These are phyloP conservation scores for Fistulinella cinereoalba DNA, from an alignment of 1,284 basidiomycete genomes.

Conservation along the genomic window DNA sequence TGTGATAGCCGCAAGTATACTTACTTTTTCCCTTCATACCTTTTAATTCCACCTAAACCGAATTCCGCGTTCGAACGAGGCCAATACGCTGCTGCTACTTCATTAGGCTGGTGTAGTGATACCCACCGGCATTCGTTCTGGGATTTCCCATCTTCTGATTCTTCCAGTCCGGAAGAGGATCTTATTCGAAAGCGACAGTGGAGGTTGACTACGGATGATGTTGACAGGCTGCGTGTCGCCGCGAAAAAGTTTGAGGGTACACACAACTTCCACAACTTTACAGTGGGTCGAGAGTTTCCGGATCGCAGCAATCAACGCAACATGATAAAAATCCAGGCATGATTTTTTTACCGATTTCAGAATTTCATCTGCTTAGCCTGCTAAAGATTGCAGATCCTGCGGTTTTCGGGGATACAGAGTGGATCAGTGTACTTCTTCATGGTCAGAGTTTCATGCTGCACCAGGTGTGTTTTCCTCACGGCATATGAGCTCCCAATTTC, in stretches of 20 bases:
- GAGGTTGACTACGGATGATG: constrained; percentile 54
- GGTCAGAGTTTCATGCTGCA: constrained; percentile 99
- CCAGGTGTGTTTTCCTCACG: constrained; percentile 53
- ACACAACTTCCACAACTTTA: constrained; percentile 98
- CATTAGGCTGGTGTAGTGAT: constrained; percentile 1
- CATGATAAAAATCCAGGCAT: constrained; percentile 84
- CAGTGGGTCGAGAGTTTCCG: constrained; percentile 81
- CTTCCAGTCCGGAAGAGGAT: constrained; percentile 50
- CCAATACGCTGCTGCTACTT: constrained; percentile 23
- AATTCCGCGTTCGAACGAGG: constrained; percentile 58
- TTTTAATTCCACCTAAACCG: constrained; percentile 89
- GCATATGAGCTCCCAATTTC: constrained; percentile 15
- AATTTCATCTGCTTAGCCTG: background rate
- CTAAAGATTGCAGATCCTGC: constrained; percentile 71
- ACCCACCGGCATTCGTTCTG: constrained; percentile 47
- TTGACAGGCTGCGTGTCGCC: constrained; percentile 56
- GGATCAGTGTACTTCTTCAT: constrained; percentile 92
- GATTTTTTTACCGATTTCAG: constrained; percentile 11
- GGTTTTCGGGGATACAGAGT: constrained; percentile 89
- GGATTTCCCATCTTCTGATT: constrained; percentile 37
- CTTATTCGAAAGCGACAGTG: constrained; percentile 63
- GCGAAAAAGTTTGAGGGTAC: constrained; percentile 73
- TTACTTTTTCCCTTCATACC: constrained; percentile 94
- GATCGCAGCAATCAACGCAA: constrained; percentile 80
- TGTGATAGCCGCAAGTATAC: constrained; percentile 97